These are phyloP conservation scores for Suillus variegatus DNA, from an alignment of 768 basidiomycete genomes.

Conservation along the genomic window DNA sequence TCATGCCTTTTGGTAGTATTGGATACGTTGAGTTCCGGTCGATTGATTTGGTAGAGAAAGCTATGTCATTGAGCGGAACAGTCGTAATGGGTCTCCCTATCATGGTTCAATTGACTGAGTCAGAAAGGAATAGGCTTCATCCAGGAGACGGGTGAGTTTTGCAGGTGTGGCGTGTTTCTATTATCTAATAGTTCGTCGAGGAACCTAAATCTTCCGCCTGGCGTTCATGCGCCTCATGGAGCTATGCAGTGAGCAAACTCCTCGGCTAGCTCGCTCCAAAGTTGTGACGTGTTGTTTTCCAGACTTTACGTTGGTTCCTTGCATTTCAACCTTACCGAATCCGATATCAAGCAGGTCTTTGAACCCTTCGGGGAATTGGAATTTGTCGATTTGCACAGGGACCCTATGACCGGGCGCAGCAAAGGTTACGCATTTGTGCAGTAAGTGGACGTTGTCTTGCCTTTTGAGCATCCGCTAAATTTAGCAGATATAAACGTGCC, in stretches of 20 bases:
- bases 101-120: conserved; percentile 94
- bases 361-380: conserved; percentile 98
- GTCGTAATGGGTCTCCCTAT: conserved; percentile 98
- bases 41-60: conserved; percentile 89
- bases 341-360: conserved; percentile 98
- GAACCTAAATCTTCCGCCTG: conserved; percentile 81
- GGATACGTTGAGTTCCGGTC: conserved; percentile 97
- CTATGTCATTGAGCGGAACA: conserved; percentile 86
- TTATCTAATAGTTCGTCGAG: conserved; percentile 36
- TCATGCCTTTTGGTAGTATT: conserved; percentile 56
- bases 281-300: conserved; percentile 14
- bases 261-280: neutral
- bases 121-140: conserved; percentile 89
- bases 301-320: conserved; percentile 97
- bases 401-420: conserved; percentile 91
- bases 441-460: conserved; percentile 45
- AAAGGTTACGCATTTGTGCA: conserved; percentile 99
- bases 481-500: conserved; percentile 75
- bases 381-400: conserved; percentile 96
- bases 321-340: conserved; percentile 95
- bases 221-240: conserved; percentile 77
- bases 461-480: conserved; percentile 7
- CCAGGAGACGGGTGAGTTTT: conserved; percentile 78
- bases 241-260: conserved; percentile 73
- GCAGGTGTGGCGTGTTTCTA: conserved; percentile 9